Evolutionary conservation across 192 early-diverging fungal genomes (phyloP).

Genomic region (Mortierella claussenii): DNA sequence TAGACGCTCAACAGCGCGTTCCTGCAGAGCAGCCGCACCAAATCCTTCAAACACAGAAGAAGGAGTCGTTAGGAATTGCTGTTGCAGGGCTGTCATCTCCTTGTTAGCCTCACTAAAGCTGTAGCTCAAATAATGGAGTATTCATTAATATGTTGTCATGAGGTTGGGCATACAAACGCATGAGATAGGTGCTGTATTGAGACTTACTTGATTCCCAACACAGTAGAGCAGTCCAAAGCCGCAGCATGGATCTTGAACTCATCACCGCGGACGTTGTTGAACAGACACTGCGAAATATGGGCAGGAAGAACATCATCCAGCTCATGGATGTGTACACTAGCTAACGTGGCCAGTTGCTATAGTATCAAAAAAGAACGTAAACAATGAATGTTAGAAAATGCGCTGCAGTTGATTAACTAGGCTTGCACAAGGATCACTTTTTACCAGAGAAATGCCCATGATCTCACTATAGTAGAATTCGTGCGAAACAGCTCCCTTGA

Average conservation of each 20-base stretch:
- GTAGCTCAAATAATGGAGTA: neutral
- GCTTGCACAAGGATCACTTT: no score
- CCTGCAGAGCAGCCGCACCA: slow-evolving; percentile 38
- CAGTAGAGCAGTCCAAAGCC: slow-evolving; percentile 30
- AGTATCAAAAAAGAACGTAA: neutral
- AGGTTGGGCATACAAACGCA: neutral
- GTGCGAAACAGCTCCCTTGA: slow-evolving; percentile 54
- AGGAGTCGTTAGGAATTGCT: slow-evolving; percentile 63
- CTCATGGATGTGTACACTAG: slow-evolving; percentile 61
- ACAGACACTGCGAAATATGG: slow-evolving; percentile 59
- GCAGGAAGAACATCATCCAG: slow-evolving; percentile 59
- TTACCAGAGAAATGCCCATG: slow-evolving; percentile 67
- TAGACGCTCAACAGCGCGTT: slow-evolving; percentile 59
- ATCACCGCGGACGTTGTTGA: slow-evolving; percentile 39
- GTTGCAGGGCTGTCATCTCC: slow-evolving; percentile 55
- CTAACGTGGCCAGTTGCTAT: slow-evolving; percentile 61
- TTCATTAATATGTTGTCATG: neutral
- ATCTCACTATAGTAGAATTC: slow-evolving; percentile 65
- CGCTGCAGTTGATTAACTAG: no score
- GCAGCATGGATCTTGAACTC: slow-evolving; percentile 53
- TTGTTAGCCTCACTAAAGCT: slow-evolving; percentile 40
- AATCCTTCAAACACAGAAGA: slow-evolving; percentile 64
- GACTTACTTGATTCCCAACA: slow-evolving; percentile 55
- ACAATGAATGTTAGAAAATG: no score
- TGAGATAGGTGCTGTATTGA: neutral